Conservation (phyloP, 2,329 filamentous ascomycete genomes). For the Xylaria sp. region DNA sequence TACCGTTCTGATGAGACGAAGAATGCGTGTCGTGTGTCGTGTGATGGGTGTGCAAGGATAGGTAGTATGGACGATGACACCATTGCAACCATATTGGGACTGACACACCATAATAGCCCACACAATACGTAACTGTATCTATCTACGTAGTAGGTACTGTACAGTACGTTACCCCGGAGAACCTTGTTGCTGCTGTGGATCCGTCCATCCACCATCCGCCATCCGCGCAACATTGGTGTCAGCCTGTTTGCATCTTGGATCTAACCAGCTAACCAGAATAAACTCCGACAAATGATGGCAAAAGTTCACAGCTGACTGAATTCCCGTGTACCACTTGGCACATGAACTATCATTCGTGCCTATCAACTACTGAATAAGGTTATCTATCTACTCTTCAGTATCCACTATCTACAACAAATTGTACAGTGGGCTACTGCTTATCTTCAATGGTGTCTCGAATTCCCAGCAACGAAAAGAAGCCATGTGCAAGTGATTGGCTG, state of each 20-base stretch:
- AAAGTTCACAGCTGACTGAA: conserved; percentile 22
- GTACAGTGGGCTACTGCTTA: neutral
- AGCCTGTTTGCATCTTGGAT: conserved; percentile 17
- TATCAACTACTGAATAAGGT: conserved; percentile 15
- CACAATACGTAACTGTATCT: neutral
- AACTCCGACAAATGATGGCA: conserved; percentile 13
- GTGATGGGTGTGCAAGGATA: conserved; percentile 10
- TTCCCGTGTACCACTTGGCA: conserved; percentile 11
- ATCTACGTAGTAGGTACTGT: too few relatives aligned
- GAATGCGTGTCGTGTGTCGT: conserved; percentile 5
- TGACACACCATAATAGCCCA: neutral
- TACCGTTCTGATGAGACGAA: neutral
- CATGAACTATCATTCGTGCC: conserved; percentile 22
- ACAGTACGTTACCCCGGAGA: conserved; percentile 24
- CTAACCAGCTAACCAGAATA: neutral
- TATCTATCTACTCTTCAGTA: neutral
- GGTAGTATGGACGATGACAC: neutral
- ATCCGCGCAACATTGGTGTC: conserved; percentile 24
- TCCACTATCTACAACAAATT: neutral
- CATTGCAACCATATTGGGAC: neutral
- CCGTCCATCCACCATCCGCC: conserved; percentile 19
- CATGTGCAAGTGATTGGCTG: neutral
- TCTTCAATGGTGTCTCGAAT: neutral
- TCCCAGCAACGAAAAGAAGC: neutral
- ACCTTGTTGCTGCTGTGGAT: conserved; percentile 8